phyloP scores from a whole-genome alignment of 495 filamentous ascomycete genomes.

The Penicillium silybi region DNA sequence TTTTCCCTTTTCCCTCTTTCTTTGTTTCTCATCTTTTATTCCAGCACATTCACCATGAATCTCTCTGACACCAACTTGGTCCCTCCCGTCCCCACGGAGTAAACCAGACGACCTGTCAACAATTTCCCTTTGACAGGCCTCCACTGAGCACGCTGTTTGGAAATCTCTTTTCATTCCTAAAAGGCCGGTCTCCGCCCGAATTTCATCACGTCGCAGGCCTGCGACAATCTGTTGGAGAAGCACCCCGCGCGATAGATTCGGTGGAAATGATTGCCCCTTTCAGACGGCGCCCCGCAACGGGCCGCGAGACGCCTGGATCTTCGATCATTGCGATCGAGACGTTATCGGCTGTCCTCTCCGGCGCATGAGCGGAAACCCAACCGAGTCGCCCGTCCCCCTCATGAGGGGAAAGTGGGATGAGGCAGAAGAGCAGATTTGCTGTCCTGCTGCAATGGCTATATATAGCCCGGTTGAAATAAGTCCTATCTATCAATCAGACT shows the following conservation, averaged over 20 bases:
- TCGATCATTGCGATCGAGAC: too few relatives aligned
- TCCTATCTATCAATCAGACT: background rate
- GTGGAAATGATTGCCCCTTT: background rate
- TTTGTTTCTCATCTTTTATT: too few relatives aligned
- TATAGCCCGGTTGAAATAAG: background rate
- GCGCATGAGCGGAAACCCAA: background rate
- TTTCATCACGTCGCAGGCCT: background rate
- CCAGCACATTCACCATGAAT: too few relatives aligned
- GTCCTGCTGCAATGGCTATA: background rate
- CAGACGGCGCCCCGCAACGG: background rate
- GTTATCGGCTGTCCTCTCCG: too few relatives aligned
- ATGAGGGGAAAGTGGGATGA: background rate
- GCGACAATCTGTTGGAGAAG: conserved; percentile 5
- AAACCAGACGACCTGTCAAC: too few relatives aligned
- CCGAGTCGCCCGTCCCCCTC: background rate
- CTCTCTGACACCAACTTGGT: too few relatives aligned
- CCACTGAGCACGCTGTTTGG: too few relatives aligned
- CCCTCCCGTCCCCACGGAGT: too few relatives aligned
- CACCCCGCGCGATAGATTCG: background rate
- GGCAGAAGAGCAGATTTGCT: background rate
- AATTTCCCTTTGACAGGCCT: too few relatives aligned
- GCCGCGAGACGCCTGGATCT: too few relatives aligned
- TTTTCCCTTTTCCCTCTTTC: too few relatives aligned
- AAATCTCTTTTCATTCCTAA: too few relatives aligned
- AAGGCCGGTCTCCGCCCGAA: background rate